phyloP scores from a whole-genome alignment of 192 early-diverging fungal species.

The Thamnidium elegans region DNA sequence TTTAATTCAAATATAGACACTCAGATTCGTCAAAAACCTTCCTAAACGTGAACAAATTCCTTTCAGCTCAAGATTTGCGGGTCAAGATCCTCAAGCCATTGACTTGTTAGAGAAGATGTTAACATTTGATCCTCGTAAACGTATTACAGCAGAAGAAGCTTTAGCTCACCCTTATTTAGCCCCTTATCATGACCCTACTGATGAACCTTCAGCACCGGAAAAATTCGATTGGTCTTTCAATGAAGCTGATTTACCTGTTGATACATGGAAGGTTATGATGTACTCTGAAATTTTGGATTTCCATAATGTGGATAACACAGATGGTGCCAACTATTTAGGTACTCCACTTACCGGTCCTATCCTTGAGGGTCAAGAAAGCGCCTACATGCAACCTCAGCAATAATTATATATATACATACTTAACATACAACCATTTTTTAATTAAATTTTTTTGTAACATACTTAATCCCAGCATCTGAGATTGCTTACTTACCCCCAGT shows the following conservation, averaged over 20 bases:
- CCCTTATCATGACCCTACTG: slow-evolving; percentile 85
- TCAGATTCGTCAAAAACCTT: slow-evolving; percentile 85
- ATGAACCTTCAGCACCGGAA: slow-evolving; percentile 77
- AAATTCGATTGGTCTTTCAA: slow-evolving; percentile 95
- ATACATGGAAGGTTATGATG: slow-evolving; percentile 87
- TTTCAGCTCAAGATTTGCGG: slow-evolving; percentile 76
- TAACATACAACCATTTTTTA: no score
- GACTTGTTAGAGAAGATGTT: slow-evolving; percentile 89
- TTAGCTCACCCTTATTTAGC: slow-evolving; percentile 86
- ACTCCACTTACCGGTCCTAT: slow-evolving; percentile 33
- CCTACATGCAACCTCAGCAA: slow-evolving; percentile 15
- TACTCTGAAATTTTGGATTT: slow-evolving; percentile 79
- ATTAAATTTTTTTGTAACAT: no score
- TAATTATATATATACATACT: neutral
- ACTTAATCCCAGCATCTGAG: no score
- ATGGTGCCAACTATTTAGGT: slow-evolving; percentile 31
- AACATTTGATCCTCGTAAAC: slow-evolving; percentile 87
- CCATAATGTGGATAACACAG: slow-evolving; percentile 54
- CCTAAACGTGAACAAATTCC: slow-evolving; percentile 76
- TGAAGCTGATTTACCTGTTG: slow-evolving; percentile 81
- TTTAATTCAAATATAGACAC: slow-evolving; percentile 51
- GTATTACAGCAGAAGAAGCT: slow-evolving; percentile 84
- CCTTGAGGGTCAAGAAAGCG: slow-evolving; percentile 13
- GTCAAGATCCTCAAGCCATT: slow-evolving; percentile 71
- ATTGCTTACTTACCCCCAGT: neutral